Evolutionary conservation across 768 basidiomycete species (phyloP).

Genomic region (Collybia sp.): DNA sequence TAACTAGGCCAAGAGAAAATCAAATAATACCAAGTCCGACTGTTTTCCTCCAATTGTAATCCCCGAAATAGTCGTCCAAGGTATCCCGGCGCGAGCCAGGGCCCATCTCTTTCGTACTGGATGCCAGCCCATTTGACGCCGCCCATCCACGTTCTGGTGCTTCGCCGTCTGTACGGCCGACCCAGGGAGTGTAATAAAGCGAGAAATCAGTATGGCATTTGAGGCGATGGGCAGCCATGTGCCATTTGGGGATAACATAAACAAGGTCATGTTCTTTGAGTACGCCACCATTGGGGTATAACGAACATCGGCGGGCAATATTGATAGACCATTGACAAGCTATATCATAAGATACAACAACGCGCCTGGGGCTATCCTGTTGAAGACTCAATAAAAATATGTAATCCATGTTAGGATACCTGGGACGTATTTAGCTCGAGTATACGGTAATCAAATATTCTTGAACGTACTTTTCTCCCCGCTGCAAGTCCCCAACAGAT

Average conservation of each 20-base stretch:
- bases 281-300: not conserved
- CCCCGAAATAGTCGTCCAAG: slow-evolving; percentile 17
- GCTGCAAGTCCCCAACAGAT: slow-evolving; percentile 17
- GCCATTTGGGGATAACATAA: slow-evolving; percentile 25
- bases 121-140: slow-evolving; percentile 11
- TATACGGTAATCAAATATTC: not conserved
- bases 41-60: slow-evolving; percentile 22
- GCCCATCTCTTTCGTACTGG: slow-evolving; percentile 20
- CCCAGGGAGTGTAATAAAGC: slow-evolving; percentile 15
- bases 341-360: slow-evolving; percentile 11
- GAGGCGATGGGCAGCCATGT: slow-evolving; percentile 17
- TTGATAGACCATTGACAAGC: not conserved
- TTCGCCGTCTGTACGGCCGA: slow-evolving; percentile 13
- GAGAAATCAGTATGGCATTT: slow-evolving; percentile 16
- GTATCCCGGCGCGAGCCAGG: slow-evolving; percentile 17
- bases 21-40: not conserved
- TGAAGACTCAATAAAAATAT: slow-evolving; percentile 6
- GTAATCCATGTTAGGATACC: slow-evolving; percentile 13
- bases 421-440: not conserved
- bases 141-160: slow-evolving; percentile 19
- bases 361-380: not conserved
- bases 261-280: not conserved
- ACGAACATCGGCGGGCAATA: not conserved
- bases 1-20: not conserved
- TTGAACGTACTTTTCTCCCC: slow-evolving; percentile 12